phyloP scores from a whole-genome alignment of 2,329 filamentous ascomycete species.

The Colletotrichum higginsianum region DNA sequence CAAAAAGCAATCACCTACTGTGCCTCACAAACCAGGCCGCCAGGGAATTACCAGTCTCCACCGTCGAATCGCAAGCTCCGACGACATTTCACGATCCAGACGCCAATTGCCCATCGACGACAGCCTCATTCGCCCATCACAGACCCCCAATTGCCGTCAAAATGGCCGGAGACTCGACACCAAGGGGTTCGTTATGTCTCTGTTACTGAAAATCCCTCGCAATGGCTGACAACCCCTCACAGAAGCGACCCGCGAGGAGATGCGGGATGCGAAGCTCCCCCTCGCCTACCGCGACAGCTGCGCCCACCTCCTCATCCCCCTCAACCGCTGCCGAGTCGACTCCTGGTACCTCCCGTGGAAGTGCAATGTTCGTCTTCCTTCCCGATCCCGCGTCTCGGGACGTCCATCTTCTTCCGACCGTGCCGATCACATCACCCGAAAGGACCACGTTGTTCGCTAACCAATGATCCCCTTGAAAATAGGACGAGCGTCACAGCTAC shows the following conservation, averaged over 20 bases:
- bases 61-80: slow-evolving; percentile 42
- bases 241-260: slow-evolving; percentile 85
- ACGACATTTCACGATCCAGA: slow-evolving; percentile 39
- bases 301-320: slow-evolving; percentile 92
- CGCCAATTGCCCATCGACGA: slow-evolving; percentile 36
- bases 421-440: background rate
- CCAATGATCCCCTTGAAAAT: slow-evolving; percentile 35
- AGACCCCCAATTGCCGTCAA: slow-evolving; percentile 36
- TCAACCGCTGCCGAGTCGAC: slow-evolving; percentile 94
- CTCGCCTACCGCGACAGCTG: slow-evolving; percentile 95
- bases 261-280: slow-evolving; percentile 91
- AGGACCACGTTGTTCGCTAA: slow-evolving; percentile 27
- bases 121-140: slow-evolving; percentile 37
- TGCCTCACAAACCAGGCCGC: slow-evolving; percentile 35
- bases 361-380: slow-evolving; percentile 81
- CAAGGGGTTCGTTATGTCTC: slow-evolving; percentile 30
- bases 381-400: background rate
- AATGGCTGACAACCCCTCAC: slow-evolving; percentile 20
- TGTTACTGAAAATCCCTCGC: background rate
- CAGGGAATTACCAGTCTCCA: slow-evolving; percentile 34
- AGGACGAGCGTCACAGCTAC: slow-evolving; percentile 98
- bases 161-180: slow-evolving; percentile 43
- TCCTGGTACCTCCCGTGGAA: slow-evolving; percentile 98
- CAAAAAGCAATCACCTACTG: slow-evolving; percentile 9
- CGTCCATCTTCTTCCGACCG: background rate